These are phyloP conservation scores for Mariannaea elegans DNA, from an alignment of 2,329 filamentous ascomycete genomes.

Conservation along the genomic window DNA sequence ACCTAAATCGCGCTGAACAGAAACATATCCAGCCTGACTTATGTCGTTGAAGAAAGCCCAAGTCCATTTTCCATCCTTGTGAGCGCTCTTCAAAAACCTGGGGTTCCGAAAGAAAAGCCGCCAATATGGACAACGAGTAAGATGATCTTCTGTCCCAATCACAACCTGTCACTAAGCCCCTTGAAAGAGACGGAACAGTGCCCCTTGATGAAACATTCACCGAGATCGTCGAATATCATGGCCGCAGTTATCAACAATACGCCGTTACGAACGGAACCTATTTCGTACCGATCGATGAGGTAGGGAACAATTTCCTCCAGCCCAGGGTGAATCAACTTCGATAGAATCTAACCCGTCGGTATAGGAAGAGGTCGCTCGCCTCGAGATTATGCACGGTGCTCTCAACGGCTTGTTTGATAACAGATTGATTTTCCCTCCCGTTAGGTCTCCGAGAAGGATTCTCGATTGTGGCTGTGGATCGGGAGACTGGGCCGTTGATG, in stretches of 20 bases:
- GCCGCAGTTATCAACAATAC: slow-evolving; percentile 73
- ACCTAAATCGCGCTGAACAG: slow-evolving; percentile 36
- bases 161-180: slow-evolving; percentile 35
- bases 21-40: slow-evolving; percentile 25
- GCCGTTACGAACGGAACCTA: slow-evolving; percentile 71
- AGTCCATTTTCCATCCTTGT: slow-evolving; percentile 12
- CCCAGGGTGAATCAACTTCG: slow-evolving; percentile 2
- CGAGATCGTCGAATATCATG: slow-evolving; percentile 67
- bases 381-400: slow-evolving; percentile 70
- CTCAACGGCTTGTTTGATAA: slow-evolving; percentile 72
- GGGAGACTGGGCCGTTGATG: slow-evolving; percentile 75
- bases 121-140: slow-evolving; percentile 46
- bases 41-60: slow-evolving; percentile 18
- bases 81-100: slow-evolving; percentile 15
- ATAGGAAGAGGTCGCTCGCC: slow-evolving; percentile 73
- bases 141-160: slow-evolving; percentile 22
- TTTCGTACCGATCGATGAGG: slow-evolving; percentile 77
- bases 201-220: slow-evolving; percentile 66
- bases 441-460: slow-evolving; percentile 64
- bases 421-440: slow-evolving; percentile 74
- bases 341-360: slow-evolving; percentile 21
- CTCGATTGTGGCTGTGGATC: slow-evolving; percentile 79
- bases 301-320: slow-evolving; percentile 47
- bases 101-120: slow-evolving; percentile 11
- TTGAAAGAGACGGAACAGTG: slow-evolving; percentile 56